Base-by-base conservation (phyloP, 2,329 filamentous ascomycete genomes). In the Colletotrichum trifolii region DNA sequence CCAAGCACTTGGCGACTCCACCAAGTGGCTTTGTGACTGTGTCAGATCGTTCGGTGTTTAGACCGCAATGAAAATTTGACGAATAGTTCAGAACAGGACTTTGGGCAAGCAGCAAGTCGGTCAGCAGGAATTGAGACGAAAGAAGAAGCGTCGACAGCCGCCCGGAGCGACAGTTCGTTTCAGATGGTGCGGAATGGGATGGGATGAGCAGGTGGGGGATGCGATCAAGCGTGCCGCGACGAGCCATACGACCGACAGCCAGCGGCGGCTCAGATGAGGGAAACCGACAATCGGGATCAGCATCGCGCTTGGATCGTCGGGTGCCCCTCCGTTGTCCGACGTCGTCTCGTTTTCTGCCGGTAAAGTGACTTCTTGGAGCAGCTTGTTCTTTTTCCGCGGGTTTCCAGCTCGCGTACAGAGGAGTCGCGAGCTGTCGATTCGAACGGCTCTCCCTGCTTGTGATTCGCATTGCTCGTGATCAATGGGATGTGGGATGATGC, bases 1-100 rank as follows among this genome's bases (percentile, higher is more conserved):
- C 63, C 63, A 66, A 66, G 63, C 40, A 11, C 63, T 66, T 66
- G 63, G 63, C 63, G 47, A 53, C 53, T 17, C 63, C 63, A 63
- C 63, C 42, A 13, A 46, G 13, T 48, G 45, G 52, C 53, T 25
- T 66, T 63, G 42, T 63, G 63, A 57, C 38, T 33, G 42, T 57
- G 58, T 66, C 63, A 62, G 58, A 53, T 12, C 52, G 56, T 48
- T 47, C 36, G 40, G 57, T 33, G 49, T 58, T 46, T 39, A 12
- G 35, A 49, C 11, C 43, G 43, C 50, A 17, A 17, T 35, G 15
- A n/a, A 49, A 55, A 47, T 33, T 48, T 25, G 8, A 40, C 46
- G 47, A 43, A 25, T 9, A 13, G 35, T 34, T 43, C 8, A 45
- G 13, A 25, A 42, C 43, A n/a, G 54, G 40, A 40, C 45, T 13